Evolutionary conservation across 805 yeast species (phyloP), one percentile per base, ranked within the genome.

Genomic region (Teunomyces funiuensis): DNA sequence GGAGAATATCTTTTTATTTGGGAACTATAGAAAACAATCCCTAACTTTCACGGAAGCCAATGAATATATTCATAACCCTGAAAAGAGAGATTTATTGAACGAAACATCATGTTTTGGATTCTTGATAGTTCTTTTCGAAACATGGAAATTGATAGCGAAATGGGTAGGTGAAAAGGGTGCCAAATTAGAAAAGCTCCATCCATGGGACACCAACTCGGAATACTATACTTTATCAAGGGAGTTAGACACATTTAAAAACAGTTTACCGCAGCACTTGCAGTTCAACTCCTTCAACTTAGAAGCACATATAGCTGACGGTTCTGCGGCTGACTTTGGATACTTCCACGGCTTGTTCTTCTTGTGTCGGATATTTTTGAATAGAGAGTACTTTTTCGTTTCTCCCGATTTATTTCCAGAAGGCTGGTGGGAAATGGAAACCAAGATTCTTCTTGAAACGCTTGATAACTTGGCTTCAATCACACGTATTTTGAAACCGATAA

Each of bases 81-180:
- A 13, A 31, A 33, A 19, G n/a, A 33, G 16, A 18, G 36, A 31
- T 5, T 10, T 10, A 10, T 28, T 33, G 6, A 18, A 18, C 13
- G 41, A 42, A 7, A 33, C 48, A 13, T 51, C 66, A 2, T 50
- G 57, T n/a, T 52, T 53, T 36, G 65, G 59, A 9, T 66, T 58
- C 39, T 53, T 60, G 6, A 56, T 67, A 2, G 46, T 60, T 2
- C 47, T 62, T 1, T 65, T 64, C 46, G 72, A 67, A 44, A 43
- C 64, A 5, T 68, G 73, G 73, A 57, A 63, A 2, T 52, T 55
- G 19, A 59, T 63, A 15, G 67, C 71, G 2, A 60, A 62, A 43
- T 66, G 71, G 71, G 65, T 63, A 1, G 67, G 71, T 4, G 67
- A 63, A 36, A 51, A 54, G 11, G 69, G 66, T 2, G 61, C 60